Evolutionary conservation across 2,329 filamentous ascomycete genomes (phyloP), one percentile per base, ranked within the genome.

Genomic region (Aspergillus ibericus): DNA sequence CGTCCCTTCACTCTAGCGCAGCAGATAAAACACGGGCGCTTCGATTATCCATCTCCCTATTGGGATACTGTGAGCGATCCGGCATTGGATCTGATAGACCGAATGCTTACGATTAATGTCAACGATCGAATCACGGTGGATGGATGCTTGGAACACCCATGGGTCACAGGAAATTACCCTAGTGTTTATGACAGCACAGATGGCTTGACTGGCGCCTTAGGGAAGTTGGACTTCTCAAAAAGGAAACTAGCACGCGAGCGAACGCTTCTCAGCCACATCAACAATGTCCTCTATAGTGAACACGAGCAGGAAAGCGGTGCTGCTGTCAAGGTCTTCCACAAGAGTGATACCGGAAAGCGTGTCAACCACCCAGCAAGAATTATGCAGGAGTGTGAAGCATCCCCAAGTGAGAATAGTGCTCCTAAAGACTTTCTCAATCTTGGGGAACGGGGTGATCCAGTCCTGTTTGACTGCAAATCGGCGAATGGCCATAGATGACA

Each of bases 1-100:
- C 95, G 93, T 65, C 95, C 95, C 2, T 97, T 91, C 72, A 91
- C 84, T 0, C 81, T 98, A 46, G 90, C 89, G 1, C 89, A 96
- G 67, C 93, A 98, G 78, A 98, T 96, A 77, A 93, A 90, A 74
- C 84, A 85, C 74, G 95, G 91, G 15, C 85, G 87, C 18, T 99
- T 96, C 71, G 91, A 97, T 75, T 99, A 97, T 70, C 93, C 95
- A 0, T 96, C 92, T 1, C 95, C 95, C 0, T 98, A 98, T 76
- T 99, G 92, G 92, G 92, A 96, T 74, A 85, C 87, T 2, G 87
- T 96, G 29, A 88, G 90, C 69, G 93, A 98, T 64, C 85, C 89
- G 55, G 95, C 93, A 7, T 81, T 99, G 54, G 92, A 98, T 66
- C 82, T 99, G 34, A 98, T 99, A 65, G 95, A 99, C 74, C 85